Evolutionary conservation across 352 stramenopile genomes (phyloP), one percentile per base, ranked within the genome.

Genomic region (Globisporangium okanoganense): DNA sequence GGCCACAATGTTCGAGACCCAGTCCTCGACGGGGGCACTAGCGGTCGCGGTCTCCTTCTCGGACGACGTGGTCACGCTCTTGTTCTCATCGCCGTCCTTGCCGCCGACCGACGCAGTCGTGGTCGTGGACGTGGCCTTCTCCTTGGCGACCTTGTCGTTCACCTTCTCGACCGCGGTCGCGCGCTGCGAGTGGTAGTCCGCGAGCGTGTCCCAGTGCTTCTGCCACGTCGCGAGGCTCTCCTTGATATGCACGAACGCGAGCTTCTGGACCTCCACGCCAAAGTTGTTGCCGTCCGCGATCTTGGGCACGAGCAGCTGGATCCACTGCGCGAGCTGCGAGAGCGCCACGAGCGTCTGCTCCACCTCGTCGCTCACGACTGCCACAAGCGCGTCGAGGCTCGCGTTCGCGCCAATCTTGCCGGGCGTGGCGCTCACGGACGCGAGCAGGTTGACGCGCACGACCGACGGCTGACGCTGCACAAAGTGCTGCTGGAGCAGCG

Each of bases 211-310:
- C 79, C 79, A 92, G 33, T 73, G 71, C 71, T 94, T 92, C 67
- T 92, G 83, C 65, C 82, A 87, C 62, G 74, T 78, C 14, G 84
- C 79, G 31, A 71, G 51, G 36, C 72, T 75, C 58, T 89, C 77
- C 58, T 88, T 92, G 7, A 94, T 52, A 56, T 88, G 75, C 66
- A 84, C 67, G 67, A 69, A 80, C 33, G 83, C 79, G 56, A 82
- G 78, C 67, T 90, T 88, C 65, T 94, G 85, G 69, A 94, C 85
- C 62, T 94, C 85, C 45, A 94, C 85, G 58, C 85, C 85, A 72
- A 94, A 94, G 69, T 94, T 94, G 73, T 94, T 94, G 67, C 85
- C 85, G 64, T 94, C 85, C 35, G 78, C 79, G 51, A 92, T 76
- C 65, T 83, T 84, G 31, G 85, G 85, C 43, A 92, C 78, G 27